phyloP scores from a whole-genome alignment of 768 basidiomycete species.

The Candolleomyces efflorescens region DNA sequence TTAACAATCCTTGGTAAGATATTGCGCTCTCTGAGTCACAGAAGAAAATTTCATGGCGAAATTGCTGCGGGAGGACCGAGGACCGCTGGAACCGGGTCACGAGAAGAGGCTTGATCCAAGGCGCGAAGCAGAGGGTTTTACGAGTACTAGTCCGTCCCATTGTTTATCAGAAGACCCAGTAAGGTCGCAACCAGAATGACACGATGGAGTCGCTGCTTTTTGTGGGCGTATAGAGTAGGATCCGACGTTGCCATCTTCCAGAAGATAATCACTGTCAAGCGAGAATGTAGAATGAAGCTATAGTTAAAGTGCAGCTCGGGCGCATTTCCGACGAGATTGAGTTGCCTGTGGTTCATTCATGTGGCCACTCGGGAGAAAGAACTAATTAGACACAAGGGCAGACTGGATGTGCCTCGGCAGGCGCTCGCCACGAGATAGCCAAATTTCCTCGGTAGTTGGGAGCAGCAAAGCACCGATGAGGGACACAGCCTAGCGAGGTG shows the following conservation, averaged over 20 bases:
- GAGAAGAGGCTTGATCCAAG: not conserved
- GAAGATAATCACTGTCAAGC: slow-evolving; percentile 5
- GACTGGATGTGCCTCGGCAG: not conserved
- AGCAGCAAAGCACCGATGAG: slow-evolving; percentile 16
- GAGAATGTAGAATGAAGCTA: slow-evolving; percentile 5
- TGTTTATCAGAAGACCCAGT: not conserved
- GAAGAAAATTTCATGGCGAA: not conserved
- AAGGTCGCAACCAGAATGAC: not conserved
- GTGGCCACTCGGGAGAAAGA: not conserved
- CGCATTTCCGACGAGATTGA: not conserved
- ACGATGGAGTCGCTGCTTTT: slow-evolving; percentile 1
- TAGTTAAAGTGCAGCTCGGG: not conserved
- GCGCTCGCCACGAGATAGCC: not conserved
- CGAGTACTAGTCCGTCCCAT: not conserved
- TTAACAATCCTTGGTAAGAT: not conserved
- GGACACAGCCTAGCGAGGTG: slow-evolving; percentile 15
- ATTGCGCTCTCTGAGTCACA: not conserved
- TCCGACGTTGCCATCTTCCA: slow-evolving; percentile 3
- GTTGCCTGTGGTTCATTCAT: not conserved
- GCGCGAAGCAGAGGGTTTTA: not conserved
- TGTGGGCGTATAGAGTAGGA: not conserved
- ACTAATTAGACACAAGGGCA: slow-evolving; percentile 10
- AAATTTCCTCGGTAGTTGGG: slow-evolving; percentile 18
- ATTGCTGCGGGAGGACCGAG: not conserved
- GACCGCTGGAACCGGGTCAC: not conserved